Evolutionary conservation across 345 rosid species (phyloP).

Genomic region (Acer yangbiense): DNA sequence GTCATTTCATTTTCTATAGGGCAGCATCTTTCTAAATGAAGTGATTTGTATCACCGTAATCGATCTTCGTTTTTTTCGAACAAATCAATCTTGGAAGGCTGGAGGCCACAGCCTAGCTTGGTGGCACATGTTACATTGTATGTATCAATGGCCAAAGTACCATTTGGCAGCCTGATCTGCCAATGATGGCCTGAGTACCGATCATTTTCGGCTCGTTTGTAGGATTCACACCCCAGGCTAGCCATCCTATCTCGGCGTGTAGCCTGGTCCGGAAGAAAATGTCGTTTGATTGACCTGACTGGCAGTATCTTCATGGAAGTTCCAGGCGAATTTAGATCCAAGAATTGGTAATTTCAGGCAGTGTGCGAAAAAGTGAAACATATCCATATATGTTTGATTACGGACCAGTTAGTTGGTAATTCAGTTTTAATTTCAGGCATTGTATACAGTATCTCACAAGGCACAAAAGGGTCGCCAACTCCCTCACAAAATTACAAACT

Average conservation of each 20-base stretch:
- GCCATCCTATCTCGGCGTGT: slow-evolving; percentile 32
- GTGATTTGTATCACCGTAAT: too few relatives aligned
- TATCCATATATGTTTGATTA: not conserved
- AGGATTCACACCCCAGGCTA: slow-evolving; percentile 70
- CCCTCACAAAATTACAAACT: too few relatives aligned
- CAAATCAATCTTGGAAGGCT: slow-evolving; percentile 26
- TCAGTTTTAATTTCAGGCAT: too few relatives aligned
- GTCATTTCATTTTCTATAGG: too few relatives aligned
- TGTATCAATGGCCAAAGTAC: slow-evolving; percentile 11
- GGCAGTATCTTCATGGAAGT: not conserved
- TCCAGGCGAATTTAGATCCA: slow-evolving; percentile 40
- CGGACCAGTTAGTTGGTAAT: too few relatives aligned
- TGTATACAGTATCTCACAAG: too few relatives aligned
- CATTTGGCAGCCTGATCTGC: slow-evolving; percentile 23
- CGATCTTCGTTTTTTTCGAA: too few relatives aligned
- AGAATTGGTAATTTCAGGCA: slow-evolving; percentile 39
- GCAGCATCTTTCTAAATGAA: too few relatives aligned
- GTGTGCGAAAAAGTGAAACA: not conserved
- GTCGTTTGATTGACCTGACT: not conserved
- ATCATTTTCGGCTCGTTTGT: slow-evolving; percentile 9
- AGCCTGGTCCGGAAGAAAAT: slow-evolving; percentile 32
- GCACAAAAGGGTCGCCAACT: too few relatives aligned
- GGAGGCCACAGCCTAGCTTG: slow-evolving; percentile 37
- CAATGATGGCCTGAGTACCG: slow-evolving; percentile 45
- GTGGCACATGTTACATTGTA: slow-evolving; percentile 39